Base-by-base conservation (phyloP, 352 stramenopile genomes). In the Thraustotheca clavata region DNA sequence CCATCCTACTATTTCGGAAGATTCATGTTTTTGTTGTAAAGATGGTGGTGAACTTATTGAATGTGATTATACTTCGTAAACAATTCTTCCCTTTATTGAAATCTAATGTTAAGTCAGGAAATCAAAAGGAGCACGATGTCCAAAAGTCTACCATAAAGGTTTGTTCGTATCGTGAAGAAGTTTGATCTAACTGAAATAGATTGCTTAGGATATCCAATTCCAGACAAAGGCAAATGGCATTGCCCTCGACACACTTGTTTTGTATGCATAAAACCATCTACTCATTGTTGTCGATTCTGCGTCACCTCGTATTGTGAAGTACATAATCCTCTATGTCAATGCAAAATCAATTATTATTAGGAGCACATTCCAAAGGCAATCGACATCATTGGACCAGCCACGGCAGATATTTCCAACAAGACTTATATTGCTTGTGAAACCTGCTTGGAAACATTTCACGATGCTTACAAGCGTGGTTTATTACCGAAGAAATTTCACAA, bases 11-110 rank as follows among this genome's bases (percentile, higher is more conserved):
- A 48, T 65, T 20, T 90, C 84, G 12, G 84, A 93, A 62, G 84
- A 93, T 40, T 79, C 86, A 41, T 93, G 84, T 48, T 89, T 91
- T 50, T 90, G 80, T 71, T 93, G 84, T 62, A 89, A 89, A 66
- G 84, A 93, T 62, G 84, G 84, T 27, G 84, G 84, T 14, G 71
- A 88, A 26, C 71, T 93, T 20, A 74, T 93, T 36, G 81, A 91
- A 62, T 93, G 84, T 60, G 84, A 93, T 60, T 90, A 76, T 76
- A 78, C 73, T 22, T 29, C 32, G 24, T 54, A 65, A 1, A 32
- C 31, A n/a, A 40, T 16, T 43, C 38, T 16, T 16, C 16, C 20
- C 16, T 20, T 16, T 20, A 43, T 20, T 16, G 38, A 18, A 16
- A 20, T 43, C 38, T n/a, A 59, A 24, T 24, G 6, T 29, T 6